Evolutionary conservation across 345 rosid genomes (phyloP).

Genomic region (Populus ilicifolia): DNA sequence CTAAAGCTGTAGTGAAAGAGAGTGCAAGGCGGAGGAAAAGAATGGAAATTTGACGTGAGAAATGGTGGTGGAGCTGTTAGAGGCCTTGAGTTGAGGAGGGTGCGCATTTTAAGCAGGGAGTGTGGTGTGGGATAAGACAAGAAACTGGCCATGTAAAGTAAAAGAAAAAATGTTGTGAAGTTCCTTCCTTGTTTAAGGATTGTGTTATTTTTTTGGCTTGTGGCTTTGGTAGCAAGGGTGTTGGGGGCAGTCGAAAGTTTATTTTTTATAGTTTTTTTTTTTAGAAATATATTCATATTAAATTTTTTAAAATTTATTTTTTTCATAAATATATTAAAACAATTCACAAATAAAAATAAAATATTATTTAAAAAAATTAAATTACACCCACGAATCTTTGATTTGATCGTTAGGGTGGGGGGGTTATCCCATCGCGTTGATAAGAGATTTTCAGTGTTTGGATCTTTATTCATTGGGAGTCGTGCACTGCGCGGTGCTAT

Average conservation of each 20-base stretch:
- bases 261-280: too few species aligned
- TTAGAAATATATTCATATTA: too few species aligned
- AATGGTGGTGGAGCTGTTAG: constrained; percentile 6
- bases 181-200: not conserved
- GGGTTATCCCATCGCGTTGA: not conserved
- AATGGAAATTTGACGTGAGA: constrained; percentile 29
- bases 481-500: not conserved
- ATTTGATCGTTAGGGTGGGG: not conserved
- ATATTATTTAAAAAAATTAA: too few species aligned
- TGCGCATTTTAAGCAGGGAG: constrained; percentile 28
- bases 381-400: too few species aligned
- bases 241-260: too few species aligned
- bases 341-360: too few species aligned
- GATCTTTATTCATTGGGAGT: too few species aligned
- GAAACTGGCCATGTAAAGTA: not conserved
- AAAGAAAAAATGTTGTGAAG: too few species aligned
- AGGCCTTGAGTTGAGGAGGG: constrained; percentile 23
- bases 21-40: constrained; percentile 17
- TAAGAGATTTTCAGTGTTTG: not conserved
- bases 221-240: not conserved
- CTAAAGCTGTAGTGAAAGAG: constrained; percentile 43
- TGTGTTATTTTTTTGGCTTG: not conserved
- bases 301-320: too few species aligned
- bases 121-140: not conserved
- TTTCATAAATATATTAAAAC: too few species aligned